phyloP scores from a whole-genome alignment of 2,329 filamentous ascomycete species.

The Venturia oleaginea region DNA sequence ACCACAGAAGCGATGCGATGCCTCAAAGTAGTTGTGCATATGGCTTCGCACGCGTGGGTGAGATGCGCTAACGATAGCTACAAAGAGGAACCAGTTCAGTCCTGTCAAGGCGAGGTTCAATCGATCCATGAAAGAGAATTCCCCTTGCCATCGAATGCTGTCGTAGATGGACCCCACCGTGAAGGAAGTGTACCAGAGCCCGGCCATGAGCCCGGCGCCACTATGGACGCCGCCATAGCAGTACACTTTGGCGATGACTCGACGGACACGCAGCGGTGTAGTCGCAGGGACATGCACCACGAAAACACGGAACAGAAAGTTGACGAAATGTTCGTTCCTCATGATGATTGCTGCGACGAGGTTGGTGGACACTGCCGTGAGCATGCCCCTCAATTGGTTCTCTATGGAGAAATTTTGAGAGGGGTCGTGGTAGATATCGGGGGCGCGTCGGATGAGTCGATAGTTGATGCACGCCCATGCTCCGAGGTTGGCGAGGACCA shows the following conservation, averaged over 20 bases:
- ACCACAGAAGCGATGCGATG: constrained; percentile 63
- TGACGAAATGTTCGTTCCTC: constrained; percentile 26
- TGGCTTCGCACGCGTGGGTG: constrained; percentile 54
- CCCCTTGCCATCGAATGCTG: not conserved
- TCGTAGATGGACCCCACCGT: not conserved
- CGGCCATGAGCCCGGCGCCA: constrained; percentile 24
- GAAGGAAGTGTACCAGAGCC: constrained; percentile 15
- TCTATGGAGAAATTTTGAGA: constrained; percentile 15
- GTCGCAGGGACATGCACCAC: constrained; percentile 19
- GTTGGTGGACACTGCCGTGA: constrained; percentile 27
- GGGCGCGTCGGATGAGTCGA: constrained; percentile 2
- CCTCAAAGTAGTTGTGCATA: constrained; percentile 61
- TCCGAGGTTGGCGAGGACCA: constrained; percentile 31
- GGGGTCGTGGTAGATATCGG: constrained; percentile 12
- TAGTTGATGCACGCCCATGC: constrained; percentile 18
- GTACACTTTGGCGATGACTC: constrained; percentile 23
- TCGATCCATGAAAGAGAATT: constrained; percentile 1
- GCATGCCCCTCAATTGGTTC: constrained; percentile 15
- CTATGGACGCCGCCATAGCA: constrained; percentile 28
- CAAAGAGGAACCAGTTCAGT: constrained; percentile 48
- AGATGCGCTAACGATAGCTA: constrained; percentile 52
- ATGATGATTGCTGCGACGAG: constrained; percentile 22
- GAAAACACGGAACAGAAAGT: constrained; percentile 23
- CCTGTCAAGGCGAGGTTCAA: constrained; percentile 39
- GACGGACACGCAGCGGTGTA: constrained; percentile 21